A percentile compares a stretch with the other conserved stretches of the same genome.
These are phyloP conservation scores for Trichosporon sp. DNA, from an alignment of 1,284 basidiomycete genomes.

Conservation along the genomic window DNA sequence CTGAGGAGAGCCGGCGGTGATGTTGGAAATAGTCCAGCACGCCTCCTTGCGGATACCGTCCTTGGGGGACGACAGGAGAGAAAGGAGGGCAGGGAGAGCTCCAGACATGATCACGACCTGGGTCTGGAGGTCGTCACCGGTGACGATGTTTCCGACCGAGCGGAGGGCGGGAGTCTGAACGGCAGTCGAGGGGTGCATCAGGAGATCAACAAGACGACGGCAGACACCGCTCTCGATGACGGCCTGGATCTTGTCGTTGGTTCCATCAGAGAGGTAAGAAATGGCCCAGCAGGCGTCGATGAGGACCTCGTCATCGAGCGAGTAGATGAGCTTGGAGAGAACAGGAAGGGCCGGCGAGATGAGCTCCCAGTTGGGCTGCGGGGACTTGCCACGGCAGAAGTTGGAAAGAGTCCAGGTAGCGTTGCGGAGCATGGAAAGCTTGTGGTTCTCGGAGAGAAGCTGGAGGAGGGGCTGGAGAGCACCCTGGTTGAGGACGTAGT, in stretches of 20 bases:
- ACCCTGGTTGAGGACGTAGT: slow-evolving; percentile 68
- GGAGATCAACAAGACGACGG: slow-evolving; percentile 92
- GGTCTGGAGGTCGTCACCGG: slow-evolving; percentile 97
- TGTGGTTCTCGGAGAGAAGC: slow-evolving; percentile 68
- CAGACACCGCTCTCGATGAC: slow-evolving; percentile 99
- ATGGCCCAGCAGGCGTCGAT: slow-evolving; percentile 99
- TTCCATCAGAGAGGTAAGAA: slow-evolving; percentile 98
- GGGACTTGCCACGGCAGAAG: slow-evolving; percentile 94
- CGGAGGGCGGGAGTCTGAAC: slow-evolving; percentile 98
- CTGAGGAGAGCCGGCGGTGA: slow-evolving; percentile 93
- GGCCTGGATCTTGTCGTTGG: slow-evolving; percentile 99
- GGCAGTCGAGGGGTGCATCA: slow-evolving; percentile 95
- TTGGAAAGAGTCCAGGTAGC: slow-evolving; percentile 98
- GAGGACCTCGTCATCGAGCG: slow-evolving; percentile 96
- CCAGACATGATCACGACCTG: slow-evolving; percentile 98
- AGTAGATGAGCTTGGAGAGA: slow-evolving; percentile 97
- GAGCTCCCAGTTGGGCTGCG: slow-evolving; percentile 91
- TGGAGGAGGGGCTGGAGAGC: slow-evolving; percentile 61
- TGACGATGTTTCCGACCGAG: slow-evolving; percentile 98
- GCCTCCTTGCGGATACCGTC: slow-evolving; percentile 90
- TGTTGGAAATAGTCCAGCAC: slow-evolving; percentile 99
- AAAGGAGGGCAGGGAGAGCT: slow-evolving; percentile 87
- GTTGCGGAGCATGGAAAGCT: slow-evolving; percentile 95
- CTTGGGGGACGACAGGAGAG: slow-evolving; percentile 90
- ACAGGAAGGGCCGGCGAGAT: slow-evolving; percentile 95